Evolutionary conservation across 192 early-diverging fungal genomes (phyloP), one percentile per base, ranked within the genome.

Genomic region (Mortierella claussenii): DNA sequence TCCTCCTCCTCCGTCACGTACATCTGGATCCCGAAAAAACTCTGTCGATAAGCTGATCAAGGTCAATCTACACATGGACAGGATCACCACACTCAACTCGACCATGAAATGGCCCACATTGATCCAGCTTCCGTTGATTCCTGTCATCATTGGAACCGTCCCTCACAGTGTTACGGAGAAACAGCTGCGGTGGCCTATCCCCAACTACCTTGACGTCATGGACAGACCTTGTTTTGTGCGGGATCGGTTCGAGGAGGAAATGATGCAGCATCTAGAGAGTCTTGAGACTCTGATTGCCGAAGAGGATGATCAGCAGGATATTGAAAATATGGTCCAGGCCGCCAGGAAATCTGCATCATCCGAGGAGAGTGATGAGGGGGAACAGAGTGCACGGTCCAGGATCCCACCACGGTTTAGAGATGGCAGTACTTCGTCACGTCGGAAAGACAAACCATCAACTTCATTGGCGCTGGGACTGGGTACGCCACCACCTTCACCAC

Each of bases 231-330:
- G 73, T 10, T 76, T 76, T 51, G 42, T 76, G 20, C 73, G 73
- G 17, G 73, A 76, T 57, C 57, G 65, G 33, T 76, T 76, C 40
- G 73, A 76, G 37, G 73, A 76, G 26, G 73, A 76, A 36, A 76
- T 76, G 73, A 76, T 76, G 27, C 73, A 76, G 44, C 73, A 76
- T 32, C 28, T 76, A 0, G 33, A 66, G 37, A 60, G 52, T 51
- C 64, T 76, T 17, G 73, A 76, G 65, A 76, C 63, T 0, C n/a
- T 76, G 53, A 57, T 76, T 48, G 53, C 36, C 4, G 63, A 62
- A n/a, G 73, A 76, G n/a, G 64, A 67, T 0, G 73, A 76, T 50
- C 61, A 76, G 9, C 20, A 58, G 11, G 58, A 76, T n/a, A 76
- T 76, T 45, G 64, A 76, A 26, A 45, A 47, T 23, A 36, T 76